Conservation (phyloP, 2,329 filamentous ascomycete genomes). For the Neopestalotiopsis sp. region DNA sequence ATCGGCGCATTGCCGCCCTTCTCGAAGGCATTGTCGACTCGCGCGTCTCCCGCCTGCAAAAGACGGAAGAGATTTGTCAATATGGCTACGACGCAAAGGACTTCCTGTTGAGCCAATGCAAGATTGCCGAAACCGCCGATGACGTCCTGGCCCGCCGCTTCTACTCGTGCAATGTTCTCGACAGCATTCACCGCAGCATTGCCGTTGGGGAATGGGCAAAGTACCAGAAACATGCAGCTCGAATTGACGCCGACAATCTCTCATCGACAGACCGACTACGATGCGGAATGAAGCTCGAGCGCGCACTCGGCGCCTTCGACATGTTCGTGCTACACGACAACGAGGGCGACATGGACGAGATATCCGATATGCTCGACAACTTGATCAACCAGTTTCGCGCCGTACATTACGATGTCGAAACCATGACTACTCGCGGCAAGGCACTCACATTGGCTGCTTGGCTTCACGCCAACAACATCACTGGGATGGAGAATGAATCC, state of each 20-base stretch:
- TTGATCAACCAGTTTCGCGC: conserved; percentile 68
- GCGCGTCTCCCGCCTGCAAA: conserved; percentile 71
- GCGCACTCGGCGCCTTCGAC: conserved; percentile 82
- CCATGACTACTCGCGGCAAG: conserved; percentile 67
- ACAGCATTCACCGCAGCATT: conserved; percentile 79
- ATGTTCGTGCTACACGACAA: conserved; percentile 82
- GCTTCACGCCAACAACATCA: conserved; percentile 70
- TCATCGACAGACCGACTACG: conserved; percentile 43
- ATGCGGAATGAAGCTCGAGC: conserved; percentile 66
- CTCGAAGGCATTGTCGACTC: conserved; percentile 74
- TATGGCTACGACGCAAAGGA: conserved; percentile 91
- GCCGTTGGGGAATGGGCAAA: conserved; percentile 80
- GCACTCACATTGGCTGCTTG: conserved; percentile 73
- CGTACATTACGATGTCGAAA: conserved; percentile 56
- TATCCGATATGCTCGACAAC: conserved; percentile 55
- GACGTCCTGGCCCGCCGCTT: conserved; percentile 80
- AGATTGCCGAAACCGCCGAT: conserved; percentile 61
- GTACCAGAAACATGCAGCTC: conserved; percentile 45
- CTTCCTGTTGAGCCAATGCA: conserved; percentile 71
- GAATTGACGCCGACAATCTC: conserved; percentile 25
- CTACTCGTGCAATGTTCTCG: conserved; percentile 75
- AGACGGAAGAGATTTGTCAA: conserved; percentile 72
- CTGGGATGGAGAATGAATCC: conserved; percentile 69
- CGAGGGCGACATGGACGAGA: conserved; percentile 73
- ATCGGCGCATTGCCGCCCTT: conserved; percentile 54